Base-by-base conservation (phyloP, 352 stramenopile species). In the Phytophthora syringae region DNA sequence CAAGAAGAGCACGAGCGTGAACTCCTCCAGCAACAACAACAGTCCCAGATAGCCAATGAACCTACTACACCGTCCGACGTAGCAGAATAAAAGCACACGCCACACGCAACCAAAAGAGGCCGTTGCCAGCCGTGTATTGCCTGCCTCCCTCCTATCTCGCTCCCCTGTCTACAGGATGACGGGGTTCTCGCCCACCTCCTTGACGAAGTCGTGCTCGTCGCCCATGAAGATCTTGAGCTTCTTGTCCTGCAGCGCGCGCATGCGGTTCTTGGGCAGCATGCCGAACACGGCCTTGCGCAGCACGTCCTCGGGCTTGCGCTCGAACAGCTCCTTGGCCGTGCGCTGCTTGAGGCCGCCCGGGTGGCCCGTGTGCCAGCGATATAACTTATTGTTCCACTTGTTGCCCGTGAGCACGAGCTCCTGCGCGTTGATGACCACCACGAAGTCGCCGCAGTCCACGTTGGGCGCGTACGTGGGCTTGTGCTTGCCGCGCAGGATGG, bases 401-500 rank as follows among this genome's bases (percentile, higher is more conserved):
- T 98, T 97, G 57, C 96, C 96, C 60, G 95, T 97, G 70, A 99
- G 94, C 60, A 97, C 86, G 50, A 98, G 91, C 77, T 98, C 75
- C 70, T 98, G 91, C 45, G 96, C 96, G 83, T 99, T 99, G 55
- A 99, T 89, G 42, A 99, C 94, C 25, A 99, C 97, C 10, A 99
- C 93, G 70, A 96, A 96, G 86, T 99, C 98, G 48, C 97, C 98
- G 79, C 95, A 98, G 82, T 99, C 97, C n/a, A 94, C 83, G 76
- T 99, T 98, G 11, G 97, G 98, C 47, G 89, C 86, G 81, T 98
- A 99, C 52, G 95, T 99, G 7, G 97, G 98, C 77, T 99, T 99
- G 86, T 99, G 97, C 78, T 99, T 99, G 51, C 98, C 98, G 53
- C 89, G 94, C 20, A 99, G 82, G 67, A 99, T 97, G 13, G 92